Conservation (phyloP, 2,329 filamentous ascomycete genomes). For the Calycina herbarum region DNA sequence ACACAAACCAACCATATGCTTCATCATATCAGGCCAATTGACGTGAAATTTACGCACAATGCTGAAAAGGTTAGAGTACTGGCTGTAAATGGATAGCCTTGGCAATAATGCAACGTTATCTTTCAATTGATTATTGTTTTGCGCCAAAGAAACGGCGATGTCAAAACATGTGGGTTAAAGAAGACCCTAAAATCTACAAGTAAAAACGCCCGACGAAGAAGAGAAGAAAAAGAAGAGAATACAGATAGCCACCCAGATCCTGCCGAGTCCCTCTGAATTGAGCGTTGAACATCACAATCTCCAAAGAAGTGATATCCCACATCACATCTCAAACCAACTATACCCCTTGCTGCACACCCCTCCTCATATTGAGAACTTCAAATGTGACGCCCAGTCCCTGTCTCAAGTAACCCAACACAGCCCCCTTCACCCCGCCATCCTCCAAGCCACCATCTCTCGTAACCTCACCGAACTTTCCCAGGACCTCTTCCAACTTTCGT, state of each 20-base stretch:
- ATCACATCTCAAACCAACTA: background rate
- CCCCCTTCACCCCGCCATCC: constrained; percentile 44
- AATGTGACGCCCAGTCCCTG: constrained; percentile 46
- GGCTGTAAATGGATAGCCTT: no score
- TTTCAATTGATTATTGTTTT: background rate
- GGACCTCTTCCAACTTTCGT: constrained; percentile 48
- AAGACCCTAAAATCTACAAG: background rate
- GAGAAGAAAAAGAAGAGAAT: background rate
- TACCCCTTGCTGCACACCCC: constrained; percentile 7
- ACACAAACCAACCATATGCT: background rate
- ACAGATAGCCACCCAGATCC: background rate
- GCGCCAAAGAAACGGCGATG: background rate
- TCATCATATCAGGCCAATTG: background rate
- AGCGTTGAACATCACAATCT: background rate
- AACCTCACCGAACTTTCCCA: constrained; percentile 46
- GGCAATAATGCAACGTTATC: background rate
- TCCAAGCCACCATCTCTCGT: constrained; percentile 30
- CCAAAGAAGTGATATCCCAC: background rate
- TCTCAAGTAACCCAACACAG: constrained; percentile 48
- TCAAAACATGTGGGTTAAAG: background rate
- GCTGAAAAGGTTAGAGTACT: background rate
- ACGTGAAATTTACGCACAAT: background rate
- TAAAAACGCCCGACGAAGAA: background rate
- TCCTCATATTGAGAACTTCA: constrained; percentile 32
- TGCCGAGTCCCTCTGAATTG: background rate